Evolutionary conservation across 2,329 filamentous ascomycete species (phyloP), one percentile per base, ranked within the genome.

Genomic region (Xylariaceae sp.): DNA sequence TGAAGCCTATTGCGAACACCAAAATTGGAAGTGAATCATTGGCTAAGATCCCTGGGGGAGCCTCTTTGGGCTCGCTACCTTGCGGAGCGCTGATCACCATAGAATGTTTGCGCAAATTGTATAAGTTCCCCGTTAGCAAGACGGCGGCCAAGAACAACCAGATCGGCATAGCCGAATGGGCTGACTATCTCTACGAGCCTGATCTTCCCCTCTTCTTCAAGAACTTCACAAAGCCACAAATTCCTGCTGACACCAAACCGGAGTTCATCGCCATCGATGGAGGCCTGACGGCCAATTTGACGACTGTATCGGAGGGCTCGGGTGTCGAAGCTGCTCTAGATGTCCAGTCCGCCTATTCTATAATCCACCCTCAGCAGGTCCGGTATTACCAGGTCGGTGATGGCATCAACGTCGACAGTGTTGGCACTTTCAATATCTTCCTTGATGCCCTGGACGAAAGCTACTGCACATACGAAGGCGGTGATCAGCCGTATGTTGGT

Each of bases 391-490:
- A 64, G 33, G 48, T 64, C 8, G 62, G 62, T 8, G 62, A 64
- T 12, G 60, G 60, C 6, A 57, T 64, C 23, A 64, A 64, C 19
- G 57, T 64, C 7, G 62, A 64, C 33, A 64, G 62, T 14, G 62
- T 64, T 5, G 62, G 62, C 21, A 64, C 62, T 46, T 64, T 64
- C 37, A 64, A 64, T 57, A 64, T 64, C 39, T 64, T 64, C 48
- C 56, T 78, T 4, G 74, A 79, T 58, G 71, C 76, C 0, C 64
- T 77, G 31, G 79, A 83, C 61, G 78, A 72, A 9, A 74, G 73
- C 9, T 81, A 78, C 62, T 79, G 77, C 65, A 75, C 71, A 4
- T 79, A 75, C 54, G 65, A 76, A 28, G 78, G 76, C 2, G 78
- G 76, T 2, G 74, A 78, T 44, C 55, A 62, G 44, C 62, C 62